These are phyloP conservation scores for Paracorniculantispora psalliotae DNA, from an alignment of 2,329 filamentous ascomycete genomes.

Conservation along the genomic window DNA sequence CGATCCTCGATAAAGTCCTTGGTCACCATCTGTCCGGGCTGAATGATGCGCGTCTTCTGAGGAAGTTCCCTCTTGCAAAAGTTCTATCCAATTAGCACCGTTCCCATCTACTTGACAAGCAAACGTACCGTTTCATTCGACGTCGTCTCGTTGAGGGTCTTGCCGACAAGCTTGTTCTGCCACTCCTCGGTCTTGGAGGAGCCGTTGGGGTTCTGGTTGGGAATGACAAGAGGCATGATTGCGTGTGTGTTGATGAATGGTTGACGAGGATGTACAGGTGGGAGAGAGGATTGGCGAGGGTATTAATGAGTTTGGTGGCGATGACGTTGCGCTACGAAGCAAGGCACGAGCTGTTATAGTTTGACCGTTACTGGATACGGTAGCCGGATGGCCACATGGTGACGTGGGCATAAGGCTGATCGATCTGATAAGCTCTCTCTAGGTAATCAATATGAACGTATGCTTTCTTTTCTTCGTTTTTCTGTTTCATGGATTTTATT, in stretches of 20 bases:
- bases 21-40: slow-evolving; percentile 53
- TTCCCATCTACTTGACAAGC: background rate
- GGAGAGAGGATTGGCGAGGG: no score
- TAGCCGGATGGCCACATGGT: slow-evolving; percentile 3
- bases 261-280: background rate
- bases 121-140: slow-evolving; percentile 49
- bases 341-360: background rate
- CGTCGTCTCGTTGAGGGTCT: slow-evolving; percentile 50
- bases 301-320: background rate
- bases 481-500: no score
- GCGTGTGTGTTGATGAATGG: background rate
- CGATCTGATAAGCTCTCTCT: background rate
- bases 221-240: slow-evolving; percentile 62
- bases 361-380: slow-evolving; percentile 4
- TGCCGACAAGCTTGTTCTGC: slow-evolving; percentile 58
- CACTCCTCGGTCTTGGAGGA: slow-evolving; percentile 50
- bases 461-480: no score
- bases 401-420: slow-evolving; percentile 2
- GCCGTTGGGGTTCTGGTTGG: slow-evolving; percentile 47
- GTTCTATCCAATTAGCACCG: slow-evolving; percentile 33
- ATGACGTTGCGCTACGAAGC: slow-evolving; percentile 6
- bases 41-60: slow-evolving; percentile 49
- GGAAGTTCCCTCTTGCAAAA: slow-evolving; percentile 59
- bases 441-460: background rate
- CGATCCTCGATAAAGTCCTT: slow-evolving; percentile 50